Evolutionary conservation across 495 filamentous ascomycete genomes (phyloP).

Genomic region (Hypoxylon perforatum): DNA sequence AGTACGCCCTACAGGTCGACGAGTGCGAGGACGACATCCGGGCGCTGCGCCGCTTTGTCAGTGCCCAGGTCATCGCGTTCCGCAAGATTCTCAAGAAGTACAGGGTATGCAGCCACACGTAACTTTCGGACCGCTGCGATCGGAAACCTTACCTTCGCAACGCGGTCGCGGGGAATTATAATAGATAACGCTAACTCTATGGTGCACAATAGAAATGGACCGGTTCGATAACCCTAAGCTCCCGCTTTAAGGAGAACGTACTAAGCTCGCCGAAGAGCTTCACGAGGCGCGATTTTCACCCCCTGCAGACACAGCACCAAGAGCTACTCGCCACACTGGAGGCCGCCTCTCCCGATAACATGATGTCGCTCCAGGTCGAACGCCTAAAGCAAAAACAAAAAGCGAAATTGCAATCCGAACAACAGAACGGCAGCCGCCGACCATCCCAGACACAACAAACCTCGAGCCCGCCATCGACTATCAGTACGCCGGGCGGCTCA

Average conservation of each 20-base stretch:
- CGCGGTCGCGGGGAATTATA: conserved; percentile 12
- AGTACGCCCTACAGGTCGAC: conserved; percentile 57
- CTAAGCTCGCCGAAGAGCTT: conserved; percentile 70
- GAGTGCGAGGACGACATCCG: conserved; percentile 71
- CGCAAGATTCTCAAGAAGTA: conserved; percentile 83
- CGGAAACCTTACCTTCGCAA: conserved; percentile 32
- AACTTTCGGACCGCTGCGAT: conserved; percentile 17
- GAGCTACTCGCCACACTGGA: conserved; percentile 65
- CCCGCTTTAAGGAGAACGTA: conserved; percentile 68
- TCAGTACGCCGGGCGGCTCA: conserved; percentile 22
- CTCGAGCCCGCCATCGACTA: conserved; percentile 19
- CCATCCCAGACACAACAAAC: conserved; percentile 24
- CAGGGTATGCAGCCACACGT: conserved; percentile 48
- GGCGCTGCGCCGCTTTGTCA: conserved; percentile 69
- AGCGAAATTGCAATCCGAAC: conserved; percentile 11
- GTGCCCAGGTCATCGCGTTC: conserved; percentile 73
- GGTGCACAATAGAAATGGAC: conserved; percentile 69
- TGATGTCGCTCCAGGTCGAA: conserved; percentile 26
- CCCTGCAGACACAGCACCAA: conserved; percentile 65
- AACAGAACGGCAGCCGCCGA: conserved; percentile 20
- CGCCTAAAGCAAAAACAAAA: conserved; percentile 16
- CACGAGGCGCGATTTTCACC: conserved; percentile 65
- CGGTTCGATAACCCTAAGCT: conserved; percentile 65
- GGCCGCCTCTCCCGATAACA: conserved; percentile 46
- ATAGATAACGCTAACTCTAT: conserved; percentile 27